These are phyloP conservation scores for Stephania cephalantha DNA, from an alignment of 164 flowering plant species.

Conservation along the genomic window DNA sequence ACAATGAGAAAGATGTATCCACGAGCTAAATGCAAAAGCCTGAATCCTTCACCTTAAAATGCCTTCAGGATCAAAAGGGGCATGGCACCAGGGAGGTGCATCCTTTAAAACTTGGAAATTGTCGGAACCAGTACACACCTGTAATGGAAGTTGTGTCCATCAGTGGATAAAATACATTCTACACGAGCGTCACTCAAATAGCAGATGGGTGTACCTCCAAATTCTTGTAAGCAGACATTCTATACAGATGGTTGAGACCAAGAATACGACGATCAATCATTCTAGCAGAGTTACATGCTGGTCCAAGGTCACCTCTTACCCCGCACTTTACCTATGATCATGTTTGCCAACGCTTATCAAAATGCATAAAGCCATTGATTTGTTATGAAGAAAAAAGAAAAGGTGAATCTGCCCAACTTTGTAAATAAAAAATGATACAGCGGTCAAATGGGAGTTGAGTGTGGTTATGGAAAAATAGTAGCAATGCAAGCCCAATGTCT, in stretches of 20 bases:
- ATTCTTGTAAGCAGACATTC: conserved; percentile 53
- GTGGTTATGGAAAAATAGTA: neutral
- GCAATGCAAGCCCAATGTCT: neutral
- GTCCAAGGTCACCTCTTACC: conserved; percentile 63
- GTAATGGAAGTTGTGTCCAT: conserved; percentile 8
- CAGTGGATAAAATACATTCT: neutral
- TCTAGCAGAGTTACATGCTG: conserved; percentile 73
- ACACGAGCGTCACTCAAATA: neutral
- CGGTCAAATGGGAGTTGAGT: neutral
- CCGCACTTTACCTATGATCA: conserved; percentile 54
- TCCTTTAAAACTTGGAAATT: conserved; percentile 26
- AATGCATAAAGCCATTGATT: neutral
- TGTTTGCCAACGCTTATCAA: neutral
- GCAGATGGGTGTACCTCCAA: conserved; percentile 38
- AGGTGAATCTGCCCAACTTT: neutral
- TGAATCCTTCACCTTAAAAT: conserved; percentile 47
- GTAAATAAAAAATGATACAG: neutral
- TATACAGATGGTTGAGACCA: conserved; percentile 51
- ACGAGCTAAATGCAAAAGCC: neutral
- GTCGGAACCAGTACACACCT: conserved; percentile 51
- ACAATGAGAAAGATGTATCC: neutral
- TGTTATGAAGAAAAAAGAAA: neutral
- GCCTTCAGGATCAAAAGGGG: conserved; percentile 85
- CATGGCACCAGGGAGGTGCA: conserved; percentile 68
- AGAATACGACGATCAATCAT: conserved; percentile 62